phyloP scores from a whole-genome alignment of 2,329 filamentous ascomycete genomes.

The Diaporthe velutina region DNA sequence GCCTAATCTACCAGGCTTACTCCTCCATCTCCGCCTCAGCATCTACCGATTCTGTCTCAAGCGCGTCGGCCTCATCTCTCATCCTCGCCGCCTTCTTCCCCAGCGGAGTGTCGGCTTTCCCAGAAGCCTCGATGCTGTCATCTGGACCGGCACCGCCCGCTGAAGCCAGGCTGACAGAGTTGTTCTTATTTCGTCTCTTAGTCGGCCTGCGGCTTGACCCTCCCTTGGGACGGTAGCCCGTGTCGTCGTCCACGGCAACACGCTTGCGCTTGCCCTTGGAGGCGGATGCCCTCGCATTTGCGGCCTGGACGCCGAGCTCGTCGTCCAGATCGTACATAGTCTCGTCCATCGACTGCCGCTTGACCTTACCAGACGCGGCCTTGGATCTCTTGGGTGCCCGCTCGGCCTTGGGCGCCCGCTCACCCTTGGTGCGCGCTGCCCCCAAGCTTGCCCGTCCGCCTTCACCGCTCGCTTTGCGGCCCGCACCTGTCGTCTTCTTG shows the following conservation, averaged over 20 bases:
- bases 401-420: slow-evolving; percentile 40
- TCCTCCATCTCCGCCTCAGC: slow-evolving; percentile 30
- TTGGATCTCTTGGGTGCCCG: slow-evolving; percentile 38
- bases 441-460: slow-evolving; percentile 43
- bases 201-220: slow-evolving; percentile 66
- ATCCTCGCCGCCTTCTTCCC: slow-evolving; percentile 27
- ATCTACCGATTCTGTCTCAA: slow-evolving; percentile 17
- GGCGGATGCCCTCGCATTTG: slow-evolving; percentile 37
- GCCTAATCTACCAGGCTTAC: not conserved
- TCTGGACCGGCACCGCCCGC: slow-evolving; percentile 37
- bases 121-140: slow-evolving; percentile 48
- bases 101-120: slow-evolving; percentile 1
- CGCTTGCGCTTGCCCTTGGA: slow-evolving; percentile 68
- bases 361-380: slow-evolving; percentile 34
- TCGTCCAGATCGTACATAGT: slow-evolving; percentile 37
- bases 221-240: slow-evolving; percentile 70
- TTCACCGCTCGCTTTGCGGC: slow-evolving; percentile 49
- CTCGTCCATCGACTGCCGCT: slow-evolving; percentile 40
- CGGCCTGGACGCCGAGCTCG: slow-evolving; percentile 42
- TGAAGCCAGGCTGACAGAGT: slow-evolving; percentile 18
- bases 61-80: slow-evolving; percentile 10
- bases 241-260: slow-evolving; percentile 63
- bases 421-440: slow-evolving; percentile 42
- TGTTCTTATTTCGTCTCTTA: slow-evolving; percentile 70
- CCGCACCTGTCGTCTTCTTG: slow-evolving; percentile 45